Conservation (phyloP, 305 asterid genomes). For the Stenogyne calaminthoides region DNA sequence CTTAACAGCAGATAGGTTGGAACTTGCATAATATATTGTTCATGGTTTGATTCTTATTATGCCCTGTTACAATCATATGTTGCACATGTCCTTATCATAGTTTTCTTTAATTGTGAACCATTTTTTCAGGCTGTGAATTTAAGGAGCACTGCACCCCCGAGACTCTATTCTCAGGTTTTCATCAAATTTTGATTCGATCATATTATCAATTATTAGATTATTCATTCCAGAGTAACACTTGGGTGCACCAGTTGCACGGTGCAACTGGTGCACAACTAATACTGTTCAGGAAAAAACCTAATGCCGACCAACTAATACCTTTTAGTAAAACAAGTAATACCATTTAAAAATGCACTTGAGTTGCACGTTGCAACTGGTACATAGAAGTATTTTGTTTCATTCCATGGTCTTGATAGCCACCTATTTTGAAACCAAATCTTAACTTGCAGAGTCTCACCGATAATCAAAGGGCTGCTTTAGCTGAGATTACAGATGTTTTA, state of each 20-base stretch:
- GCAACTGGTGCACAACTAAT: no score
- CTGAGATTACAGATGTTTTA: slow-evolving; percentile 82
- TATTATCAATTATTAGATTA: slow-evolving; percentile 17
- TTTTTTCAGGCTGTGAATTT: slow-evolving; percentile 81
- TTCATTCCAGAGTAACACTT: background rate
- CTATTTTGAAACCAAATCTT: slow-evolving; percentile 22
- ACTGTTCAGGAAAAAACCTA: no score
- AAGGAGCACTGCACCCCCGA: slow-evolving; percentile 64
- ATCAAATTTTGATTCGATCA: slow-evolving; percentile 9
- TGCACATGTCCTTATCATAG: background rate
- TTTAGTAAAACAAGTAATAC: no score
- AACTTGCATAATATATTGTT: slow-evolving; percentile 8
- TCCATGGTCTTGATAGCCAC: slow-evolving; percentile 7
- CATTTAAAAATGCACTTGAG: no score
- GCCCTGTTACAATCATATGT: slow-evolving; percentile 1
- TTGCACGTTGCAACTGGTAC: no score
- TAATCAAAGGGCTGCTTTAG: slow-evolving; percentile 75
- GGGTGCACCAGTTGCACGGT: no score
- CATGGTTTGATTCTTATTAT: slow-evolving; percentile 11
- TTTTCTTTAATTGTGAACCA: slow-evolving; percentile 15
- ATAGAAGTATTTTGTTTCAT: background rate
- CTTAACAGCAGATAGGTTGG: slow-evolving; percentile 7
- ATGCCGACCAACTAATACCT: no score
- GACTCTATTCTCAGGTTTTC: slow-evolving; percentile 61
- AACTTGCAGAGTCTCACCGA: slow-evolving; percentile 66